phyloP scores from a whole-genome alignment of 306 rosid genomes.

The Cotoneaster glaucophyllus region DNA sequence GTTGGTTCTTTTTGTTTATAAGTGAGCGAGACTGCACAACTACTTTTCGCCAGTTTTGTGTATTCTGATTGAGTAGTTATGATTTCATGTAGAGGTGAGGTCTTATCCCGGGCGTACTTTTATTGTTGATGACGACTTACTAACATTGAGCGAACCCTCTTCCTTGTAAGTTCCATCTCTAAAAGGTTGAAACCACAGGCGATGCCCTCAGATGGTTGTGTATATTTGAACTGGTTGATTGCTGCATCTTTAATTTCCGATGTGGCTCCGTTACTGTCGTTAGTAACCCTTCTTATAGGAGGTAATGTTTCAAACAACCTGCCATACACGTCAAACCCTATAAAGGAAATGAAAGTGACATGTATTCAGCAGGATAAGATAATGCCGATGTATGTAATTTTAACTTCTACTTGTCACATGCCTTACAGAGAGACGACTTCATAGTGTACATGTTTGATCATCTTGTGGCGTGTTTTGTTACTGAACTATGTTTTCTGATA shows the following conservation, averaged over 20 bases:
- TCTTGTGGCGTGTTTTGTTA: not conserved
- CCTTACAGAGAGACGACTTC: too few species aligned
- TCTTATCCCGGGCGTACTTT: slow-evolving; percentile 67
- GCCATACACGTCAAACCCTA: not conserved
- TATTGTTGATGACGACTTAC: slow-evolving; percentile 34
- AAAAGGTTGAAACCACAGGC: not conserved
- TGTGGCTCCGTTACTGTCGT: not conserved
- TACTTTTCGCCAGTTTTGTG: too few species aligned
- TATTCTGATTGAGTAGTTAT: slow-evolving; percentile 4
- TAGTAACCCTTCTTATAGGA: not conserved
- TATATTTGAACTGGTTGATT: not conserved
- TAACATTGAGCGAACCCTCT: slow-evolving; percentile 49
- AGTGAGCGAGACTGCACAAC: too few species aligned
- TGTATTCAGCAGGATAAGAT: not conserved
- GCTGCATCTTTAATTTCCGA: not conserved
- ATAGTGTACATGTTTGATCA: not conserved
- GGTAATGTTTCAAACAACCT: not conserved
- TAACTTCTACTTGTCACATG: not conserved
- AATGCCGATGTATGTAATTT: not conserved
- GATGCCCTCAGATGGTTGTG: not conserved
- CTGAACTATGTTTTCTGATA: not conserved
- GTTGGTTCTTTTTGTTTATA: too few species aligned
- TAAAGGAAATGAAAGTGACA: not conserved
- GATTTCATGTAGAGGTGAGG: slow-evolving; percentile 48
- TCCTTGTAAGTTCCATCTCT: slow-evolving; percentile 2